Base-by-base conservation (phyloP, 225 moss, liverwort and hornwort genomes). In the Sphagnum tenellum region DNA sequence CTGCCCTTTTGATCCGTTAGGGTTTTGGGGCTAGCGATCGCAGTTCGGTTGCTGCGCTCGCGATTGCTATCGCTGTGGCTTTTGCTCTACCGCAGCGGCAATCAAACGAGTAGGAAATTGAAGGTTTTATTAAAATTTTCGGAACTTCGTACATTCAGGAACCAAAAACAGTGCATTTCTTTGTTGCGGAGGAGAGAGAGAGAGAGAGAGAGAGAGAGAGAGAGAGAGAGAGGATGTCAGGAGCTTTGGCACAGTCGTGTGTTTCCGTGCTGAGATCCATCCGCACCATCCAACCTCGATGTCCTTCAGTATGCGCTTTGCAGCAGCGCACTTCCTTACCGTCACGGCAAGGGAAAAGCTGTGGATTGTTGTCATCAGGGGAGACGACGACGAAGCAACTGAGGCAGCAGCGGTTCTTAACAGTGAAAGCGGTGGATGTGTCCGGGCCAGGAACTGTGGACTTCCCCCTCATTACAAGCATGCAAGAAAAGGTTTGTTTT, bases 401-500 rank as follows among this genome's bases (percentile, higher is more conserved):
- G 5, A 75, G 68, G 57, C 79, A 47, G 64, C 66, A 63, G 52
- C 67, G 79, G 63, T 49, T 53, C 55, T 72, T 85, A 56, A 66
- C 71, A 5, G 79, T 89, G 51, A 90, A 85, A 67, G 94, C 94
- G 56, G 78, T 88, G 74, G 80, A 89, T 53, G 76, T 79, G 5
- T 77, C 83, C 3, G 76, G 76, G 9, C 88, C 89, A 49, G 92
- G 89, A n/a, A 73, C 89, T 68, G 74, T 92, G 46, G 86, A 91
- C 61, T 95, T 89, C 57, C 88, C 88, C 45, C 81, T 95, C 9
- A 95, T 95, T 80, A 72, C 82, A 45, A 78, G 80, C 58, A 95
- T 95, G 95, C 82, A 82, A 44, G 9, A 86, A 1, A 95, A 95
- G 86, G 86, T 91, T 66, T 45, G 8, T 64, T 48, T 13, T 50